phyloP scores from a whole-genome alignment of 2,329 filamentous ascomycete species.

The Epichloe aotearoae region DNA sequence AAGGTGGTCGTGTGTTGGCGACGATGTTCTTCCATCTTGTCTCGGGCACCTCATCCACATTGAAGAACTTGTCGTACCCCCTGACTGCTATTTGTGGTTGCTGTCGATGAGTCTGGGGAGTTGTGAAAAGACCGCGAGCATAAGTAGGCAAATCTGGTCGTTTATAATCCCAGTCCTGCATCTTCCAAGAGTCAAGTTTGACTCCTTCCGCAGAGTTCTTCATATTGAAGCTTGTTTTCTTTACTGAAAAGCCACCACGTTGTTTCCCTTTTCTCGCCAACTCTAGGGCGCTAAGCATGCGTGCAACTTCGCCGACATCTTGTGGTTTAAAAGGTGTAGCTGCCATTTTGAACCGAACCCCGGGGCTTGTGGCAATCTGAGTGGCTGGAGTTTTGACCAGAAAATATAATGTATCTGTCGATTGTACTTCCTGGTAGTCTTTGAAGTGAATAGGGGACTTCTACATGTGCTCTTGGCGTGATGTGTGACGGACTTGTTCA shows the following conservation, averaged over 20 bases:
- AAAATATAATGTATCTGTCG: no score
- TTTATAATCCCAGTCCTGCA: conserved; percentile 96
- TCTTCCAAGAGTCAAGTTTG: conserved; percentile 78
- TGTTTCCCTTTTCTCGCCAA: conserved; percentile 37
- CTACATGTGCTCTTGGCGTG: no score
- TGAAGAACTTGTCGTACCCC: conserved; percentile 99
- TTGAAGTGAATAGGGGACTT: no score
- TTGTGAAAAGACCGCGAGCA: conserved; percentile 89
- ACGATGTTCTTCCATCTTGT: conserved; percentile 77
- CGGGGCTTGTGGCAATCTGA: neutral
- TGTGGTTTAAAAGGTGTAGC: conserved; percentile 51
- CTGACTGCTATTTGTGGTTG: conserved; percentile 68
- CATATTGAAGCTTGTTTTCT: conserved; percentile 66
- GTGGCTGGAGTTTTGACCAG: neutral
- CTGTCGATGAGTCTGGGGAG: conserved; percentile 44
- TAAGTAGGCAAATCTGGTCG: conserved; percentile 74
- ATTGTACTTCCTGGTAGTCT: no score
- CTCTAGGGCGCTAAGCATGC: conserved; percentile 53
- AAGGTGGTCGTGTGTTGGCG: conserved; percentile 66
- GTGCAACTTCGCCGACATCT: conserved; percentile 51
- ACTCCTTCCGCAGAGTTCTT: conserved; percentile 47
- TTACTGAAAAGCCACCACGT: conserved; percentile 55
- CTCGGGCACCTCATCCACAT: conserved; percentile 65
- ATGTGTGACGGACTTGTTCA: no score
- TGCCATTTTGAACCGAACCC: conserved; percentile 12